Evolutionary conservation across 1,139 yeast species (phyloP), one percentile per base, ranked within the genome.

Genomic region (Suhomyces anneliseae): DNA sequence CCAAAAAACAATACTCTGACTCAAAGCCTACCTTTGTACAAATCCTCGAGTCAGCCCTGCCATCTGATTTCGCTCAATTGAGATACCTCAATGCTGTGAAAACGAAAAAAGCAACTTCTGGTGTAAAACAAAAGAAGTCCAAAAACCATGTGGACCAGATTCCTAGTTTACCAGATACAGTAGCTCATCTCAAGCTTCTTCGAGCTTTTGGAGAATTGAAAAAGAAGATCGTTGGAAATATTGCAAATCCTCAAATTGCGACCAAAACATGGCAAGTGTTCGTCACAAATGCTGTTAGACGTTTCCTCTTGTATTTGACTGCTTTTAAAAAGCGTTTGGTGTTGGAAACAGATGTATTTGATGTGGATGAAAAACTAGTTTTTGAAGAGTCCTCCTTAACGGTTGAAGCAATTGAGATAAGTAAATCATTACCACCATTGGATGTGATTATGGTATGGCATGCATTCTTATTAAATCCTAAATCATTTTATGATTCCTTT

Each of bases 371-470:
- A 29, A 9, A 4, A 9, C 5, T 3, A 4, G 32, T 29, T 11
- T 29, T 29, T 11, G n/a, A 29, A 2, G 11, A 9, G 9, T 29
- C 32, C n/a, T 11, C 32, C 9, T 11, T 29, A 9, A 29, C 32
- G 11, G 32, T 9, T 29, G 32, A 9, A 11, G 32, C 32, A 11
- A 11, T 29, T 11, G 9, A 9, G 4, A 9, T 29, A 29, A 29
- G 32, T 29, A 29, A 9, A 9, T 29, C 32, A 9, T 44, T 68
- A 31, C 74, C 75, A 1, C 74, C 74, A 1, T 52, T 70, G 39
- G 77, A 72, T 49, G 65, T 72, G 7, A 43, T 72, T 8, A 61
- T 72, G 69, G 71, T 72, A 1, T 73, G 78, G 78, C 76, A 73
- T 52, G 51, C 70, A 4, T 64, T 64, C 44, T 47, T 65, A 51